These are phyloP conservation scores for Chenopodium berlandieri DNA, from an alignment of 148 eudicot genomes.

Conservation along the genomic window DNA sequence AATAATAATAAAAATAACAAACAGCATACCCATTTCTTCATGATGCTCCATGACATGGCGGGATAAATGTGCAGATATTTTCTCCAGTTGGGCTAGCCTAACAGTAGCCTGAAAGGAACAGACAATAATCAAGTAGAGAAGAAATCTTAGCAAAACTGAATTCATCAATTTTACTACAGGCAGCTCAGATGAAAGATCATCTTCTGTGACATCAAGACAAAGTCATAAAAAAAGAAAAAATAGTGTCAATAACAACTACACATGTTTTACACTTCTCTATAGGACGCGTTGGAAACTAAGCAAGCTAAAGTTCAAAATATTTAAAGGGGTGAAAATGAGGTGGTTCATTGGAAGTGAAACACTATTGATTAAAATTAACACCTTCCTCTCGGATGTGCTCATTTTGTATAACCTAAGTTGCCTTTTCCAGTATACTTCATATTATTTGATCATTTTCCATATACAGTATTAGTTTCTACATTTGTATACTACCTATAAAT, in stretches of 20 bases:
- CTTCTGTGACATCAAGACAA: not conserved
- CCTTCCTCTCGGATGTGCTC: not conserved
- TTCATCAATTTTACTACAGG: not conserved
- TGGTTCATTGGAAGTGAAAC: not conserved
- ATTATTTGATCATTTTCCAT: not conserved
- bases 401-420: not conserved
- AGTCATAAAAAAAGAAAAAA: not conserved
- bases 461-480: too few relatives aligned
- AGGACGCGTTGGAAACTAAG: not conserved
- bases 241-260: not conserved
- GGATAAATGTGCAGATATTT: conserved; percentile 65
- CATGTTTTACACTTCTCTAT: not conserved
- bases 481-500: not conserved
- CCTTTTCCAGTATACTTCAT: not conserved
- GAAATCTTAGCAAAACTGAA: not conserved
- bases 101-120: conserved; percentile 66
- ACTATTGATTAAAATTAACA: too few relatives aligned
- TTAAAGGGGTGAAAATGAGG: not conserved
- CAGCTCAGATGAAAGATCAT: not conserved
- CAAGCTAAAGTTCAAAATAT: not conserved
- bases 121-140: conserved; percentile 23
- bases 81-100: conserved; percentile 86
- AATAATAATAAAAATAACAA: not conserved
- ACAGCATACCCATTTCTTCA: conserved; percentile 85
- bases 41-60: conserved; percentile 93